Evolutionary conservation across 2,329 filamentous ascomycete species (phyloP), one percentile per base, ranked within the genome.

Genomic region (Aspergillus jensenii): DNA sequence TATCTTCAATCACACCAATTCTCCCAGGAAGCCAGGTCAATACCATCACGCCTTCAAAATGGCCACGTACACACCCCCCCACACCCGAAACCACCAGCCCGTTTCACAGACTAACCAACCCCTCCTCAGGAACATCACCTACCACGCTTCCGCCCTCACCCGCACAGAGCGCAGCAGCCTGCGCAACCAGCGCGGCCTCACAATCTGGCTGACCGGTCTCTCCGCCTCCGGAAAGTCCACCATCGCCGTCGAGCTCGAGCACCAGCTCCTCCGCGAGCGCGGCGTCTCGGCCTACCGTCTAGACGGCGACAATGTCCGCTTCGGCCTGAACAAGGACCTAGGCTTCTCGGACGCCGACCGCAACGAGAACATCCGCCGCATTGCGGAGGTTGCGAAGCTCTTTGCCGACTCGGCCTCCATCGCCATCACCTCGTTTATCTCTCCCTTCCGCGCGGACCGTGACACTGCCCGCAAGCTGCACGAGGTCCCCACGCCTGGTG

Each of bases 241-340:
- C 58, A 91, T 99, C 62, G 95, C 95, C 55, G 96, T 91, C 3
- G 95, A 95, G 15, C 90, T 99, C 41, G 95, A 99, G 82, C 93
- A 97, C 81, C 92, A 97, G 77, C 88, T 99, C 35, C 86, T 99
- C 56, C 66, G 62, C 55, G 65, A 71, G 57, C 92, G 96, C 76
- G 89, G 88, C 44, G 81, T 95, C 52, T 81, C 88, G 56, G 90
- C 93, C 60, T 99, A 99, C 84, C 88, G 95, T 53, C 88, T 99
- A 31, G 95, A 99, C 78, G 95, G 93, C 71, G 95, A 99, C 84
- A 99, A 99, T 79, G 89, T 99, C 65, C 93, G 95, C 61, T 97
- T 98, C 80, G 95, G 95, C 15, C 84, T 99, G 66, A 99, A 98
- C 86, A 96, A 96, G 79, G 93, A 98, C 80, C 85, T 99, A 11